phyloP scores from a whole-genome alignment of 2,329 filamentous ascomycete genomes.

The Ilyonectria sp. region DNA sequence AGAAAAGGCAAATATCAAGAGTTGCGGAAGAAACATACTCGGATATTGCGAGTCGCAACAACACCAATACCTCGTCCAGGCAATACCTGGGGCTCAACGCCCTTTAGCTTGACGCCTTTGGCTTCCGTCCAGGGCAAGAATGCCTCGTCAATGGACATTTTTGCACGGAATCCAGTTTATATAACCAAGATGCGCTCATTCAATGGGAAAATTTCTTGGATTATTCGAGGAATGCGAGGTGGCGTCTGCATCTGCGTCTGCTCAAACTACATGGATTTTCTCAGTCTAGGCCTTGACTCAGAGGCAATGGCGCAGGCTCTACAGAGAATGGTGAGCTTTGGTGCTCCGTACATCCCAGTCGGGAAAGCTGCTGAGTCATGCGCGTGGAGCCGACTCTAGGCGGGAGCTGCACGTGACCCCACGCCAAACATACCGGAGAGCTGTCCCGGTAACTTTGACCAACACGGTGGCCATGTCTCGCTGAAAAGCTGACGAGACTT shows the following conservation, averaged over 20 bases:
- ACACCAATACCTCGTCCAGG: slow-evolving; percentile 84
- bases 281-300: slow-evolving; percentile 5
- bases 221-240: background rate
- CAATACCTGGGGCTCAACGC: slow-evolving; percentile 76
- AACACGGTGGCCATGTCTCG: slow-evolving; percentile 14
- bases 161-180: background rate
- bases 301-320: slow-evolving; percentile 12
- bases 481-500: slow-evolving; percentile 9
- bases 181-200: background rate
- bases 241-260: background rate
- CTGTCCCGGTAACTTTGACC: slow-evolving; percentile 17
- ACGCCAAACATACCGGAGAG: slow-evolving; percentile 17
- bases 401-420: slow-evolving; percentile 22
- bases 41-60: slow-evolving; percentile 76
- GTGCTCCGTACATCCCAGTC: background rate
- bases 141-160: slow-evolving; percentile 43
- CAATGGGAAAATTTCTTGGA: background rate
- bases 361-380: slow-evolving; percentile 7
- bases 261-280: slow-evolving; percentile 10
- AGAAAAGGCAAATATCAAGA: slow-evolving; percentile 4
- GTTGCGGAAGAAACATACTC: slow-evolving; percentile 61
- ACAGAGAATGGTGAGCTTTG: slow-evolving; percentile 1
- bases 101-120: slow-evolving; percentile 59
- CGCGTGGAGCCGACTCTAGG: slow-evolving; percentile 4
- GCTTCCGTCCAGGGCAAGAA: slow-evolving; percentile 77